Evolutionary conservation across 768 basidiomycete genomes (phyloP).

Genomic region (Tricholoma matsutake): DNA sequence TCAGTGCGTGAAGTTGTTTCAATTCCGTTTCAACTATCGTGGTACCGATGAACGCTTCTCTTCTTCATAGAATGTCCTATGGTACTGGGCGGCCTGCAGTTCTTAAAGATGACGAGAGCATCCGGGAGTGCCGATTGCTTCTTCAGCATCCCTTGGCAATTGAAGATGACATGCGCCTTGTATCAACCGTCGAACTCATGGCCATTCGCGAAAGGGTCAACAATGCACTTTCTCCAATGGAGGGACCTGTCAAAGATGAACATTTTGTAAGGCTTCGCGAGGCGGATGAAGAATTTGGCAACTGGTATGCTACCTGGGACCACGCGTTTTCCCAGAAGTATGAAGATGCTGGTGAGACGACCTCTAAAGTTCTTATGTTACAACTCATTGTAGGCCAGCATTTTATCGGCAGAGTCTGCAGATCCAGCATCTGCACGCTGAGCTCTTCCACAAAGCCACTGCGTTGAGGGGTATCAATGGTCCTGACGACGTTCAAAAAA

Average conservation of each 20-base stretch:
- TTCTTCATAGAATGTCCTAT: constrained; percentile 71
- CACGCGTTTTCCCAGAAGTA: constrained; percentile 77
- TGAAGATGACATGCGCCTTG: constrained; percentile 91
- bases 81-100: constrained; percentile 93
- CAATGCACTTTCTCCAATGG: constrained; percentile 76
- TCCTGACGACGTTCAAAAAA: constrained; percentile 81
- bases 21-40: constrained; percentile 1
- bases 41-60: neutral
- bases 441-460: constrained; percentile 81
- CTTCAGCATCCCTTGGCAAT: constrained; percentile 86
- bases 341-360: constrained; percentile 66
- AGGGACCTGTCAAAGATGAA: constrained; percentile 66
- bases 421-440: constrained; percentile 86
- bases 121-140: constrained; percentile 74
- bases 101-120: constrained; percentile 89
- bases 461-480: constrained; percentile 81
- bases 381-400: constrained; percentile 35
- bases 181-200: constrained; percentile 93
- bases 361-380: neutral
- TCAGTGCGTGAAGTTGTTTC: constrained; percentile 55
- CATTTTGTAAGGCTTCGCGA: constrained; percentile 70
- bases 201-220: constrained; percentile 84
- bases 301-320: constrained; percentile 84
- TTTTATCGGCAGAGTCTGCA: constrained; percentile 88
- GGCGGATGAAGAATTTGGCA: constrained; percentile 74